Base-by-base conservation (phyloP, 164 flowering plant genomes). In the Echeveria elegans region DNA sequence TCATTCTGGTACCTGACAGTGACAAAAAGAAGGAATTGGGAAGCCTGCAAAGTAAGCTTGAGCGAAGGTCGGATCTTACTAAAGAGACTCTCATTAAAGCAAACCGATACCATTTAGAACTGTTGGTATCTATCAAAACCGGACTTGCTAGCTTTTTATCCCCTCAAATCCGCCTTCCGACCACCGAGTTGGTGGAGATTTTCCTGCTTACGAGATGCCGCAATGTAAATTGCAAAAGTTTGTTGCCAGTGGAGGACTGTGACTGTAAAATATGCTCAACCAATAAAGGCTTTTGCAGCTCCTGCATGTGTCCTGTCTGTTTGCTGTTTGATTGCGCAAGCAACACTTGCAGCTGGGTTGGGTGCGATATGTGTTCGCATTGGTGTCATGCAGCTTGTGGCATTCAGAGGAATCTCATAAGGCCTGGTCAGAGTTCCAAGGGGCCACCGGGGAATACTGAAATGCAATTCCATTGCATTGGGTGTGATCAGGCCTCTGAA, bases 311-410 rank as follows among this genome's bases (percentile, higher is more conserved):
- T 68, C 97, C 88, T 15, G 80, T 94, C 4, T 91, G 98, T 68
- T 69, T 94, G 98, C 67, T 69, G 36, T 94, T 89, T 43, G 97
- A 94, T 71, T 89, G 86, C 71, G 98, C 98, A 15, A 79, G 21
- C 64, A 86, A 91, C 59, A 94, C 96, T 64, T 91, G 98, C 74
- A 94, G 96, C 76, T 94, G 97, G 98, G 97, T 94, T 67, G 98
- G 98, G 1, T 94, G 97, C 68, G 97, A 94, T 77, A 87, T 1
- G 10, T 94, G 98, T 67, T 82, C 88, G 5, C 98, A 91, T 70
- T 91, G 98, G 98, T 94, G 96, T 69, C 98, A 38, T 38, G 41
- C 41, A 8, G 41, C 41, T 1, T 38, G 41, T 38, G 41, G 41
- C 41, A 38, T 38, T 38, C 41, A 38, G 41, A 38, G 41, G 41